Evolutionary conservation across 2,329 filamentous ascomycete genomes (phyloP).

Genomic region (Septoria petroselini): DNA sequence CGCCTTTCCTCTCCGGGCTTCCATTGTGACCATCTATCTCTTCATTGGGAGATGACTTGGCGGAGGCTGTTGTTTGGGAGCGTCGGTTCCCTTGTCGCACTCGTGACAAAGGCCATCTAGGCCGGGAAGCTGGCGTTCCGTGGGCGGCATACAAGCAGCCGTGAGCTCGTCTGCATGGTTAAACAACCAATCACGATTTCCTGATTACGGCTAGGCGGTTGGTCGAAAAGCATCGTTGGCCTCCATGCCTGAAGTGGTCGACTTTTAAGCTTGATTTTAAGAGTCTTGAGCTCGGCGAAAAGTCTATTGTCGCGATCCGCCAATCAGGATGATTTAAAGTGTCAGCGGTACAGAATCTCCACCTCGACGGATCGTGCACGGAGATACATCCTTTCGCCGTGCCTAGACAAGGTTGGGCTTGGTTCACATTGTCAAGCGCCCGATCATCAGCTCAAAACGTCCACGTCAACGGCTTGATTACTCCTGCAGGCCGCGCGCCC

Average conservation of each 20-base stretch:
- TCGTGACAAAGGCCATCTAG: neutral
- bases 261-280: conserved; percentile 14
- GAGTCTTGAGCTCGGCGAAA: conserved; percentile 3
- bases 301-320: neutral
- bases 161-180: neutral
- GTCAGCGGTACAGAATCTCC: conserved; percentile 7
- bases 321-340: neutral
- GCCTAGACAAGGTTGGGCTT: neutral
- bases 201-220: conserved; percentile 9
- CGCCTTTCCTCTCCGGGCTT: conserved; percentile 8
- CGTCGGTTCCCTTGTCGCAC: neutral
- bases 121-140: neutral
- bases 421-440: neutral
- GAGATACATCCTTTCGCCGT: conserved; percentile 6
- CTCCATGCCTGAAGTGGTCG: neutral
- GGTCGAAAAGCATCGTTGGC: neutral
- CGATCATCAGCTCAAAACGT: conserved; percentile 8
- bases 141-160: neutral
- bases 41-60: conserved; percentile 2
- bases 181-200: neutral
- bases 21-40: neutral
- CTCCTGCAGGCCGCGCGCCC: neutral
- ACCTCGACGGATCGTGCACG: neutral
- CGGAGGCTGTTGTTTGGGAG: neutral
- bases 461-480: conserved; percentile 9